These are phyloP conservation scores for Carex myosuroides DNA, from an alignment of 176 grass and related monocot genomes.

Conservation along the genomic window DNA sequence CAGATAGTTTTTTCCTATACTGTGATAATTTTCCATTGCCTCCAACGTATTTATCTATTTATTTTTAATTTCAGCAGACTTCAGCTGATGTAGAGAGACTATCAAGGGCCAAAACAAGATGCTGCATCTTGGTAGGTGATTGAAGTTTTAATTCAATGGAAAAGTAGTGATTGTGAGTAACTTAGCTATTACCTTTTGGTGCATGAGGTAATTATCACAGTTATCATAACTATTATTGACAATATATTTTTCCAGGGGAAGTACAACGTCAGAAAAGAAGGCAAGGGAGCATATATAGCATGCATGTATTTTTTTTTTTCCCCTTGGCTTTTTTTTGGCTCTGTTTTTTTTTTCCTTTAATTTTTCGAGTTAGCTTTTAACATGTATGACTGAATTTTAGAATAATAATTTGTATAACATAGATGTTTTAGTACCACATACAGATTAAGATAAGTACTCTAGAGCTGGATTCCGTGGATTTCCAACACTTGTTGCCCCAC, in stretches of 20 bases:
- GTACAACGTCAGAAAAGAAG: neutral
- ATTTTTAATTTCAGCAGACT: conserved; percentile 1
- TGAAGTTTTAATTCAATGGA: neutral
- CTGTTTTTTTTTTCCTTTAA: neutral
- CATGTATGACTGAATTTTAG: neutral
- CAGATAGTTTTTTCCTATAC: neutral
- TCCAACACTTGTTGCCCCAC: no score
- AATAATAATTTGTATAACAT: no score
- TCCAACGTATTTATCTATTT: neutral
- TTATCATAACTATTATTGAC: neutral
- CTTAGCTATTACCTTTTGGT: neutral
- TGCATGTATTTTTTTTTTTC: neutral
- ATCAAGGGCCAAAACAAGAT: neutral
- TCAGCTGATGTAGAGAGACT: neutral
- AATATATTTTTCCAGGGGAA: neutral
- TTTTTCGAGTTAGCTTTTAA: neutral
- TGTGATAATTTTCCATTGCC: neutral
- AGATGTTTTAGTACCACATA: no score
- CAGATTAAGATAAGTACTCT: no score
- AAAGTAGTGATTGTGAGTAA: neutral
- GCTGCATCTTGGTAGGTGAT: neutral
- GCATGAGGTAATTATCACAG: neutral
- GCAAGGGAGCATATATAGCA: neutral
- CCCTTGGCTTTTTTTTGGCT: neutral
- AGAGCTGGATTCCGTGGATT: no score